Conservation (phyloP, 257 asterid species). For the Anisodus tanguticus region DNA sequence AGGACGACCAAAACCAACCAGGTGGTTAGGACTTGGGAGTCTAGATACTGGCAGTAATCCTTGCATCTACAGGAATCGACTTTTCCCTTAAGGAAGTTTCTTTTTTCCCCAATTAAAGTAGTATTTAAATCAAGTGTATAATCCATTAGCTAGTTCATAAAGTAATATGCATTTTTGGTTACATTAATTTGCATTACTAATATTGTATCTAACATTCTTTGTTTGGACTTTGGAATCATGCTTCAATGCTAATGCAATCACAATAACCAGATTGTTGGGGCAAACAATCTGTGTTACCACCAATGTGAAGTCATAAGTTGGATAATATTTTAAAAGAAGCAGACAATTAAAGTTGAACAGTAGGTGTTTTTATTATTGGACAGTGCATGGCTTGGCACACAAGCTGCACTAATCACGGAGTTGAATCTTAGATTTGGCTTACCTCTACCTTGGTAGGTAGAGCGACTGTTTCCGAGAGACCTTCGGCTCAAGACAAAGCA, state of each 20-base stretch:
- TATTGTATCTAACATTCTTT: background rate
- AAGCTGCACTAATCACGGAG: conserved; percentile 42
- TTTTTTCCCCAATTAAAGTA: too few species aligned
- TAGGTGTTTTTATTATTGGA: background rate
- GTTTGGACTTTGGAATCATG: background rate
- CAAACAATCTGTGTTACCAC: background rate
- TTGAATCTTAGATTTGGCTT: conserved; percentile 28
- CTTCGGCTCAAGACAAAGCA: too few species aligned
- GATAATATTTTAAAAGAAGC: background rate
- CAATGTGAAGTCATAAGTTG: background rate
- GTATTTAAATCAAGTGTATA: background rate
- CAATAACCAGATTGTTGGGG: background rate
- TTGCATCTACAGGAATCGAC: too few species aligned
- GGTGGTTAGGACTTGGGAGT: too few species aligned
- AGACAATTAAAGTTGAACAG: background rate
- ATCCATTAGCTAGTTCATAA: background rate
- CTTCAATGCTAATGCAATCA: background rate
- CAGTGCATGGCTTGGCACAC: conserved; percentile 15
- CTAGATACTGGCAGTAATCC: too few species aligned
- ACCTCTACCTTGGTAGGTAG: background rate
- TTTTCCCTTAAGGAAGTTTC: too few species aligned
- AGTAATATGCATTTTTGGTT: background rate
- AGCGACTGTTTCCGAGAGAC: too few species aligned
- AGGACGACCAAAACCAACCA: background rate
- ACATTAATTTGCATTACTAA: background rate